Percentiles rank a stretch among this genome's conserved stretches.
These are phyloP conservation scores for Quercus robur DNA, from an alignment of 306 rosid species.

Conservation along the genomic window DNA sequence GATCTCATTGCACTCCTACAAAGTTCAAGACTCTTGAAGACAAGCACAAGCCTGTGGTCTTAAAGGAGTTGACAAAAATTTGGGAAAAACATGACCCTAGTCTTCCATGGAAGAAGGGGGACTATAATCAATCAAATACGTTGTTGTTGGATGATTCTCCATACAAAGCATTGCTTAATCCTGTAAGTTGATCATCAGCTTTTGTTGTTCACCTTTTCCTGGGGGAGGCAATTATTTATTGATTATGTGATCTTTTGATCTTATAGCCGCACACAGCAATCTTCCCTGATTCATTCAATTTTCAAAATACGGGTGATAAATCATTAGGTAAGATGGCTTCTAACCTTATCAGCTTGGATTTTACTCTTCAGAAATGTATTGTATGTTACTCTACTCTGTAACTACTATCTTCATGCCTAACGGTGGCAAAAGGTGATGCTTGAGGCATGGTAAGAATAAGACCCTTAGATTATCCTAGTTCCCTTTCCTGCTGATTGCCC, in stretches of 20 bases:
- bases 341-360: conserved; percentile 3
- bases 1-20: conserved; percentile 59
- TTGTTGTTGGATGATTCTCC: conserved; percentile 90
- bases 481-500: not conserved
- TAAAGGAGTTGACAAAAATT: conserved; percentile 73
- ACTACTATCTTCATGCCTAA: not conserved
- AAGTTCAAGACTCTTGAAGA: conserved; percentile 55
- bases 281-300: conserved; percentile 55
- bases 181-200: conserved; percentile 34
- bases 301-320: conserved; percentile 36
- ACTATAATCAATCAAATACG: conserved; percentile 64
- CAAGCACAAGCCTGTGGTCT: conserved; percentile 55
- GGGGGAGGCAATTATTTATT: not conserved
- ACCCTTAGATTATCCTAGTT: not conserved
- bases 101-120: conserved; percentile 81
- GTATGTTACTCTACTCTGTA: not conserved
- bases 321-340: conserved; percentile 54
- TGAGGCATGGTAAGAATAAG: not conserved
- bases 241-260: not conserved
- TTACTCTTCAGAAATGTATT: not conserved
- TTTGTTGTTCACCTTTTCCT: not conserved
- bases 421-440: not conserved
- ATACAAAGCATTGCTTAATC: conserved; percentile 78
- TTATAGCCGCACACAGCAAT: conserved; percentile 54
- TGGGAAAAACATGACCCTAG: conserved; percentile 72